Conservation (phyloP, 176 grass and related monocot species). For the Oryza glaberrima region DNA sequence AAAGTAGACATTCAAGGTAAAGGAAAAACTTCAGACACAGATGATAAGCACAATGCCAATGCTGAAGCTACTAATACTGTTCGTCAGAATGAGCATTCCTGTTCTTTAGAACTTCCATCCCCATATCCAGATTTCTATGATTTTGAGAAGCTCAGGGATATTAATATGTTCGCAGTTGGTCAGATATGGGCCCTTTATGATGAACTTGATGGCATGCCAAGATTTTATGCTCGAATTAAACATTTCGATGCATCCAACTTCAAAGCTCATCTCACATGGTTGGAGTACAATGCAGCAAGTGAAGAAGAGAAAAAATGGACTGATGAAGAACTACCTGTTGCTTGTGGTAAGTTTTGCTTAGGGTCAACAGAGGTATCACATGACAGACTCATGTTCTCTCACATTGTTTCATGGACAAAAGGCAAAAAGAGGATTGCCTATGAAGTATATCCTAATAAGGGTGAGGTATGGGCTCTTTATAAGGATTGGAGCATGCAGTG, state of each 20-base stretch:
- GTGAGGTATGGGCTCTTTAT: constrained; percentile 89
- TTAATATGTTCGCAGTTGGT: constrained; percentile 58
- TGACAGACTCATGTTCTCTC: constrained; percentile 83
- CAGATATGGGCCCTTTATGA: constrained; percentile 96
- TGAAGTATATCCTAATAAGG: constrained; percentile 70
- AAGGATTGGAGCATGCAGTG: constrained; percentile 86
- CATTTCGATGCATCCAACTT: constrained; percentile 54
- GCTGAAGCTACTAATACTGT: constrained; percentile 38
- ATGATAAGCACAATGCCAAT: neutral
- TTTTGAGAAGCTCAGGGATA: constrained; percentile 76
- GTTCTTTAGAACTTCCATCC: constrained; percentile 42
- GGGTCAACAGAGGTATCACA: constrained; percentile 25
- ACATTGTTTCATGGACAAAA: constrained; percentile 64
- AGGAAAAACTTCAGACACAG: too few species aligned
- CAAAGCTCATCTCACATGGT: constrained; percentile 69
- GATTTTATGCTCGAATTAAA: constrained; percentile 84
- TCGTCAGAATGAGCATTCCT: constrained; percentile 20
- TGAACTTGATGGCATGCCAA: constrained; percentile 84
- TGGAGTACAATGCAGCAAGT: constrained; percentile 51
- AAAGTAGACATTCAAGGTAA: too few species aligned
- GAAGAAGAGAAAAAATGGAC: constrained; percentile 59
- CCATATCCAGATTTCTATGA: constrained; percentile 84
- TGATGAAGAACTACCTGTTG: constrained; percentile 71
- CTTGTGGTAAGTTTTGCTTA: constrained; percentile 75
- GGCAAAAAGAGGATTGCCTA: constrained; percentile 63